Base-by-base conservation (phyloP, 1,284 basidiomycete genomes). In the Trichosporon coremiiforme region DNA sequence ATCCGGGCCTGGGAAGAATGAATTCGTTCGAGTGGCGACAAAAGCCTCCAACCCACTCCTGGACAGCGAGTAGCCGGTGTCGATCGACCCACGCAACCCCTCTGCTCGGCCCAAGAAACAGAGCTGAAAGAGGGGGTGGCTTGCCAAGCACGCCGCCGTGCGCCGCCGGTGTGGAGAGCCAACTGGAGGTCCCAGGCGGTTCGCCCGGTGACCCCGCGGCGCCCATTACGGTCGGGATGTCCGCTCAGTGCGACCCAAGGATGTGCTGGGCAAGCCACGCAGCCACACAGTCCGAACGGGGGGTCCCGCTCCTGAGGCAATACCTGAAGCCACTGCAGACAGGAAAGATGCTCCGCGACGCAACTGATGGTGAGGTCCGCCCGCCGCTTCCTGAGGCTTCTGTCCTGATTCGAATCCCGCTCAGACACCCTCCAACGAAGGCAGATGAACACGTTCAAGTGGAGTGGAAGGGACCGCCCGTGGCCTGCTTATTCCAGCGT, bases 221-320 rank as follows among this genome's bases (percentile, higher is more conserved):
- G 50, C 50, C 20, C 50, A 22, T 22, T 53, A 22, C 20, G n/a
- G 50, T 53, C 50, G 22, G 20, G 22, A 25, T 10, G 10, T 53
- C 22, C 50, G n/a, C 50, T 47, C 45, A 5, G 45, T 22, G 50
- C 22, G 50, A 53, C 22, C 22, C 50, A 25, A 53, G 50, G 50
- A 53, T 53, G 10, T n/a, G 20, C 50, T 53, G n/a, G 50, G 15
- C 50, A 53, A 53, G 50, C 50, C 50, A 22, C 45, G 45, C 50
- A 20, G 50, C 50, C 50, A 53, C 45, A 7, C 50, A 53, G n/a
- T 20, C 20, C 20, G 50, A 53, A 17, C 41, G 50, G 50, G 22
- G 20, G 20, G n/a, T 10, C 20, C n/a, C 50, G n/a, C 20, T 4
- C 15, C n/a, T 10, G 9, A 53, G 10, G 20, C 20, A 20, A 10